Evolutionary conservation across 2,329 filamentous ascomycete genomes (phyloP).

Genomic region (Colletotrichum sp.): DNA sequence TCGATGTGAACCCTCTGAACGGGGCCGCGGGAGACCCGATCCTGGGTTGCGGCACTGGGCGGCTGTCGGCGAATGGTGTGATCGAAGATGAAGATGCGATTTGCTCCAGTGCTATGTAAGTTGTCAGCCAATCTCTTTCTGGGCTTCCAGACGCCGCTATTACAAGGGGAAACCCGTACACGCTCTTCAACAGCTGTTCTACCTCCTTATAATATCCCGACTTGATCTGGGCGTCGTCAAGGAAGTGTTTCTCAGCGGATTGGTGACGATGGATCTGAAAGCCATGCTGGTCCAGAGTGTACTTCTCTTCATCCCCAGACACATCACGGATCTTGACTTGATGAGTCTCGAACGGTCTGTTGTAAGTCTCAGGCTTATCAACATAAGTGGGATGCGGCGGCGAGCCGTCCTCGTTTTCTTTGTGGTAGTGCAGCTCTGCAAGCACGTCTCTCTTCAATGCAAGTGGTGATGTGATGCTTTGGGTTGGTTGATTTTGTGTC

Average conservation of each 20-base stretch:
- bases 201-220: conserved; percentile 75
- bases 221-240: conserved; percentile 67
- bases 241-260: conserved; percentile 40
- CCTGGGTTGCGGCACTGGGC: conserved; percentile 57
- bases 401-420: conserved; percentile 46
- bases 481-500: background rate
- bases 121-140: background rate
- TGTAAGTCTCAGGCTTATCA: conserved; percentile 37
- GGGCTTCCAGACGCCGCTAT: background rate
- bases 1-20: conserved; percentile 61
- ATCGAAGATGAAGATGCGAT: conserved; percentile 64
- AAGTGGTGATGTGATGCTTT: background rate
- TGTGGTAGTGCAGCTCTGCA: conserved; percentile 42
- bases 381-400: conserved; percentile 39
- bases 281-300: conserved; percentile 41
- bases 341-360: conserved; percentile 30
- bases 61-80: conserved; percentile 56
- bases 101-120: conserved; percentile 56
- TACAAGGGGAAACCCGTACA: conserved; percentile 36
- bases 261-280: conserved; percentile 38
- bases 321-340: conserved; percentile 38
- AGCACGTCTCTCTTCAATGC: conserved; percentile 23
- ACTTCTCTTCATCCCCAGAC: conserved; percentile 38
- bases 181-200: conserved; percentile 68
- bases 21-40: conserved; percentile 40